These are phyloP conservation scores for Pythium rishiriense DNA, from an alignment of 352 stramenopile species.

Conservation along the genomic window DNA sequence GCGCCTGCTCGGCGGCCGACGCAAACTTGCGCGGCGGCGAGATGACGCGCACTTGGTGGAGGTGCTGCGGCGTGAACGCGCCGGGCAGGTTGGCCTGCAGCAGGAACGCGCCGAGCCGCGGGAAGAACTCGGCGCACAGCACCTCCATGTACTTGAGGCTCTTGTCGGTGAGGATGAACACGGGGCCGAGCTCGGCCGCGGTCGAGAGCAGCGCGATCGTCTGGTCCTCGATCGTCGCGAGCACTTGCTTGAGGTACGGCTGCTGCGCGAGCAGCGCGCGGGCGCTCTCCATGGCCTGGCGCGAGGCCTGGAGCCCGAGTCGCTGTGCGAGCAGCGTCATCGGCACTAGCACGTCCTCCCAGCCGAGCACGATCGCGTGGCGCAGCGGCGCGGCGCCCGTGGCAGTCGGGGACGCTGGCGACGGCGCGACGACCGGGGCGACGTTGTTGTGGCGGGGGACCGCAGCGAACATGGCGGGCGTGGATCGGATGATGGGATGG, in stretches of 20 bases:
- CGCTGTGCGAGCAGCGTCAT: conserved; percentile 43
- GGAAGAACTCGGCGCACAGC: conserved; percentile 50
- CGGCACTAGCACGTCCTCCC: conserved; percentile 59
- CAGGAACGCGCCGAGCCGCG: conserved; percentile 43
- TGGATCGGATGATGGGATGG: neutral
- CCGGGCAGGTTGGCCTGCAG: conserved; percentile 35
- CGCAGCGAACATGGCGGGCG: conserved; percentile 19
- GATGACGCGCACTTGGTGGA: conserved; percentile 39
- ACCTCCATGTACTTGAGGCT: conserved; percentile 49
- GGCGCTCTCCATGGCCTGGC: conserved; percentile 34
- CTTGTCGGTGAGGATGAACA: conserved; percentile 56
- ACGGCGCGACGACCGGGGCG: neutral
- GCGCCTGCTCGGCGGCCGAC: conserved; percentile 33
- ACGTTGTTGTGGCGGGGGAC: conserved; percentile 18
- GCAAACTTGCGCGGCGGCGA: conserved; percentile 43
- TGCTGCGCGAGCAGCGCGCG: conserved; percentile 32
- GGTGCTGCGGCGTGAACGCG: conserved; percentile 19
- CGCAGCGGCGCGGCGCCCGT: conserved; percentile 7
- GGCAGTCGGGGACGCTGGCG: neutral
- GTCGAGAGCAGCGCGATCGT: conserved; percentile 42
- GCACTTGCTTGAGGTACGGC: conserved; percentile 52
- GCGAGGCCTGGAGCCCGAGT: conserved; percentile 42
- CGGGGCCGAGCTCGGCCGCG: conserved; percentile 39
- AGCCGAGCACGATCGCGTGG: conserved; percentile 49
- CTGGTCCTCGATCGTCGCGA: conserved; percentile 56